Conservation (phyloP, 2,329 filamentous ascomycete genomes). For the Penicillium occitanis region DNA sequence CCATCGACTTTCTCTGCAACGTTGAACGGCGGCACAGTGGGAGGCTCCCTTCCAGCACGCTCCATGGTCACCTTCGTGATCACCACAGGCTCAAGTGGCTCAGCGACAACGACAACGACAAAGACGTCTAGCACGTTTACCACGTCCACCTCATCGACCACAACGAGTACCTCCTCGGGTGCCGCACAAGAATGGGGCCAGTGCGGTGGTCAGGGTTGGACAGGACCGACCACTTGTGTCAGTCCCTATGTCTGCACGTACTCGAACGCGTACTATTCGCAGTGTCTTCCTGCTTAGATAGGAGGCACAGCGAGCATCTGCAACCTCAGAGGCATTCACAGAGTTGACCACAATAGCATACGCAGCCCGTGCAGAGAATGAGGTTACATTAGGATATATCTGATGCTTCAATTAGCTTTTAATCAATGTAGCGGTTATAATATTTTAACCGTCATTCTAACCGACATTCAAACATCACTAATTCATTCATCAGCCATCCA, state of each 20-base stretch:
- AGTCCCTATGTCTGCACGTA: slow-evolving; percentile 4
- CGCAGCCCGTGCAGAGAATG: neutral
- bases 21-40: neutral
- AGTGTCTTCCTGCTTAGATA: neutral
- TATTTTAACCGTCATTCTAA: neutral
- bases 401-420: neutral
- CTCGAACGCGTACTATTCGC: slow-evolving; percentile 9
- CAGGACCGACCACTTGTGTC: slow-evolving; percentile 1
- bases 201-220: slow-evolving; percentile 12
- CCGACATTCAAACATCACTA: neutral
- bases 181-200: neutral
- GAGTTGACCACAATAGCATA: neutral
- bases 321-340: neutral
- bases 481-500: neutral
- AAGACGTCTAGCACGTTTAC: neutral
- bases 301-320: neutral
- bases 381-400: neutral
- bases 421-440: neutral
- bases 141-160: neutral
- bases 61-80: neutral
- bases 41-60: neutral
- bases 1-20: neutral
- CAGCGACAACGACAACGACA: neutral
- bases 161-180: neutral
- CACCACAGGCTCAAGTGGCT: neutral